Evolutionary conservation across 441 rosid species (phyloP), one percentile per base, ranked within the genome.

Genomic region (Pelargonium citronellum): DNA sequence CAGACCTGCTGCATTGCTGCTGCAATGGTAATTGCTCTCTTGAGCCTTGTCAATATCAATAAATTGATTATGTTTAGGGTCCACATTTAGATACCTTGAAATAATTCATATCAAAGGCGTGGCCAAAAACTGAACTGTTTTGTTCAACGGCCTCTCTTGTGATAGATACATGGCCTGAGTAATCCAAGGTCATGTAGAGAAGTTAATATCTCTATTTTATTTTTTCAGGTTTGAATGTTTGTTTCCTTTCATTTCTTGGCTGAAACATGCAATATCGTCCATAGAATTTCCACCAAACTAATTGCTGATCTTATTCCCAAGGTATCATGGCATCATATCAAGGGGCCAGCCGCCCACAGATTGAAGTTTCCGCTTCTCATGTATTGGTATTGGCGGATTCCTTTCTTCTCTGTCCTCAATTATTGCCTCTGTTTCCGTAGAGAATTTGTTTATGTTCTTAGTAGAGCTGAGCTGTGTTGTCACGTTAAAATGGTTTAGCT

Each of bases 301-400:
- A 64, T 19, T n/a, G 65, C 58, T 27, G 13, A 66, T 49, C 39
- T 62, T 46, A 30, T 30, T n/a, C 53, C n/a, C 12, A 47, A 13
- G 61, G 1, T 20, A 64, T 64, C 34, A n/a, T 19, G 64, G 70
- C 16, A 43, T 49, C 53, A 12, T 65, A 8, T 24, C 43, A 16
- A 22, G 20, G 60, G 72, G 63, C 27, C 57, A 71, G 65, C 19
- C 64, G 53, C 61, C 68, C 61, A 73, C 30, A 17, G 34, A 30
- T 10, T 64, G 65, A 67, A 68, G 70, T 58, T 74, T 80, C 79
- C 41, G 67, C 75, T 51, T 78, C 79, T 58, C 71, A 72, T 57
- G 66, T 67, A 72, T 62, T 41, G 13, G 67, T 65, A 10, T 10
- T 47, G 53, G 53, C 15, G 12, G n/a, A 11, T n/a, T 47, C 4